phyloP scores from a whole-genome alignment of 2,329 filamentous ascomycete genomes.

The Didymella sp. region DNA sequence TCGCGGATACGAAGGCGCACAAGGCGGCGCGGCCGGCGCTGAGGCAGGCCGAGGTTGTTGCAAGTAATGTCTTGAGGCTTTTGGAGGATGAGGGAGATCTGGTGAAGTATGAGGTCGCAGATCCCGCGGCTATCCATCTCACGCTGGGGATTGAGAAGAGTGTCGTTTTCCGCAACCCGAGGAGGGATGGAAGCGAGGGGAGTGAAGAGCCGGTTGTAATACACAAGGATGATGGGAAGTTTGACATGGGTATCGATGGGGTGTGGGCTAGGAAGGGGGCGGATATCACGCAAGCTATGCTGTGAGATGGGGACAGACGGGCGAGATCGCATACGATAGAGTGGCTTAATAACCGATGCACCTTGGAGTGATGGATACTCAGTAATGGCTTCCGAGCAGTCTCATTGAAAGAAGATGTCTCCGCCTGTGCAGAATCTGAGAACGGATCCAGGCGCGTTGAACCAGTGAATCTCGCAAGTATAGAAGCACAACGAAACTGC shows the following conservation, averaged over 20 bases:
- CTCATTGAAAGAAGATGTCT: no score
- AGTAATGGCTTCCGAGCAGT: no score
- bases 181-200: constrained; percentile 2
- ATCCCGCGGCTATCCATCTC: constrained; percentile 20
- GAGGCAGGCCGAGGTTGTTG: constrained; percentile 11
- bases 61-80: constrained; percentile 3
- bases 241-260: constrained; percentile 21
- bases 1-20: constrained; percentile 52
- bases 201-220: constrained; percentile 12
- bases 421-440: no score
- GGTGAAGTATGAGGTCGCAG: constrained; percentile 6
- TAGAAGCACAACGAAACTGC: no score
- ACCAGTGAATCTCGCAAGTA: no score
- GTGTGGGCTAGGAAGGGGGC: constrained; percentile 19
- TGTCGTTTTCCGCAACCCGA: constrained; percentile 19
- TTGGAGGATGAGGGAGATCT: background rate
- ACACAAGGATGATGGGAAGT: constrained; percentile 17
- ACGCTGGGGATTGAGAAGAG: constrained; percentile 18
- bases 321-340: no score
- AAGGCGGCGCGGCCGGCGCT: constrained; percentile 11
- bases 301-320: no score
- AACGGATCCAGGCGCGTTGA: no score
- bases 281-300: constrained; percentile 15
- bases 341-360: no score
- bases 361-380: no score